phyloP scores from a whole-genome alignment of 371 early-diverging fungal genomes.

The Furculomyces boomerangus region DNA sequence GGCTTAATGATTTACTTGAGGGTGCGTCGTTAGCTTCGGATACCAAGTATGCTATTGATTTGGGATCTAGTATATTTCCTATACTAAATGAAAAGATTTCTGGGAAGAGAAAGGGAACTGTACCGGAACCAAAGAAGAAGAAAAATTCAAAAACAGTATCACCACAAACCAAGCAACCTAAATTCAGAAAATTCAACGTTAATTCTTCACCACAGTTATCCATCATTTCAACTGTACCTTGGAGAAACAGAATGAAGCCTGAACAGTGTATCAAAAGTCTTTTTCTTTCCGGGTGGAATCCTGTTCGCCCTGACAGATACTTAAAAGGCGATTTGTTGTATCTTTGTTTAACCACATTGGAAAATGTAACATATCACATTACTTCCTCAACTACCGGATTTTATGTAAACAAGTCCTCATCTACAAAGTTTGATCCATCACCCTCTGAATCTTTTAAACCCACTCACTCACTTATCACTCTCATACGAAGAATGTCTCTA shows the following conservation, averaged over 20 bases:
- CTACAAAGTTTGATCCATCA: conserved; percentile 50
- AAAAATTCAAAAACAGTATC: not conserved
- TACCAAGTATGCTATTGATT: conserved; percentile 51
- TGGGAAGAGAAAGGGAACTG: conserved; percentile 2
- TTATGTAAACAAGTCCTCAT: conserved; percentile 63
- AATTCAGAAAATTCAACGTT: conserved; percentile 22
- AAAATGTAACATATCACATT: conserved; percentile 60
- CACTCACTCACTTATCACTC: conserved; percentile 49
- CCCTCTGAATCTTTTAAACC: conserved; percentile 25
- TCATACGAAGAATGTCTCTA: conserved; percentile 47
- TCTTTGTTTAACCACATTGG: conserved; percentile 60
- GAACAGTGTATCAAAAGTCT: conserved; percentile 58
- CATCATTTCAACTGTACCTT: not conserved
- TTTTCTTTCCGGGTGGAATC: conserved; percentile 78
- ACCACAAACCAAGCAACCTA: conserved; percentile 23
- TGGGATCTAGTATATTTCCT: conserved; percentile 45
- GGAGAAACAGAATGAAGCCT: conserved; percentile 13
- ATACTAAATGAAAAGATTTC: conserved; percentile 28
- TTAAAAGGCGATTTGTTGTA: conserved; percentile 76
- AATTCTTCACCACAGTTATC: conserved; percentile 5
- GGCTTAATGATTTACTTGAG: conserved; percentile 66
- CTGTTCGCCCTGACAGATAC: conserved; percentile 58
- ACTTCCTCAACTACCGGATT: conserved; percentile 75
- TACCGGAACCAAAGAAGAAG: conserved; percentile 4
- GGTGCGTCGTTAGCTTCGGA: conserved; percentile 53